Evolutionary conservation across 352 stramenopile species (phyloP).

Genomic region (Phytophthora fragariae): DNA sequence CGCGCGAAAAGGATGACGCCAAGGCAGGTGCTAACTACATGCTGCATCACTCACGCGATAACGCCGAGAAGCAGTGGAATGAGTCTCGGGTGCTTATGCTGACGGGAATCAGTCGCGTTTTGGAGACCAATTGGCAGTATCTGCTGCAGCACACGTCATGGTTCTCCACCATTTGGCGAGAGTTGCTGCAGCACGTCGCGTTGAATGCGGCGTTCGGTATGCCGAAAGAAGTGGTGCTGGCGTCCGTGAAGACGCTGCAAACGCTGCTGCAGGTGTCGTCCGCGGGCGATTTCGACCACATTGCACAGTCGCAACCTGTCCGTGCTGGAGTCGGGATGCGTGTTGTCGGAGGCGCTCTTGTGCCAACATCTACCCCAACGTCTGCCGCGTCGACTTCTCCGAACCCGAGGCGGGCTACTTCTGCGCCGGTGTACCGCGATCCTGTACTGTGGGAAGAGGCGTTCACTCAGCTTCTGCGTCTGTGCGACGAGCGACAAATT

Average conservation of each 20-base stretch:
- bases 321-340: constrained; percentile 90
- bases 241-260: constrained; percentile 77
- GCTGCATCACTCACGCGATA: constrained; percentile 97
- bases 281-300: constrained; percentile 72
- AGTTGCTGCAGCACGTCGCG: constrained; percentile 70
- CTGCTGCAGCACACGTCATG: constrained; percentile 67
- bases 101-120: constrained; percentile 93
- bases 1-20: constrained; percentile 17
- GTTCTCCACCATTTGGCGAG: constrained; percentile 70
- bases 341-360: constrained; percentile 87
- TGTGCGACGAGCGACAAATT: constrained; percentile 59
- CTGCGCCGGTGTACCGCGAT: constrained; percentile 46
- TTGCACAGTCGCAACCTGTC: constrained; percentile 74
- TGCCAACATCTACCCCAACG: constrained; percentile 45
- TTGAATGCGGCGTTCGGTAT: constrained; percentile 57
- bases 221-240: constrained; percentile 84
- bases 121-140: constrained; percentile 87
- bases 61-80: constrained; percentile 96
- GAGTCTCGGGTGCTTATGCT: constrained; percentile 96
- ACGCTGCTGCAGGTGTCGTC: constrained; percentile 87
- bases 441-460: constrained; percentile 73
- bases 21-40: constrained; percentile 53
- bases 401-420: constrained; percentile 32
- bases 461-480: constrained; percentile 63
- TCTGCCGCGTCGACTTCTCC: constrained; percentile 25